These are phyloP conservation scores for Boletus edulis DNA, from an alignment of 768 basidiomycete species.

Conservation along the genomic window DNA sequence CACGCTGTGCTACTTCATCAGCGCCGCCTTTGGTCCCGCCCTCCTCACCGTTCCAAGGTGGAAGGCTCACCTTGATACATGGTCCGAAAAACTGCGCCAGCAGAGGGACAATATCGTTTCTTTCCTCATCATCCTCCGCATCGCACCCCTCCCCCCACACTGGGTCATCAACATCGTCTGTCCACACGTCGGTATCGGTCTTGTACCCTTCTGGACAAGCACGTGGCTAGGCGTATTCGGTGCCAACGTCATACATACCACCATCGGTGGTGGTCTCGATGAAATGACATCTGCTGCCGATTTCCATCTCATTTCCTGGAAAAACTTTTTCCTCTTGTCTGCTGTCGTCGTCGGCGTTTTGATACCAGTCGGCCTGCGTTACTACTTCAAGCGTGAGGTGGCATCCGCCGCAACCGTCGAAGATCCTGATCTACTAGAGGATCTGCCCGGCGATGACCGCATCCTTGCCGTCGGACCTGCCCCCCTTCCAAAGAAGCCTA, in stretches of 20 bases:
- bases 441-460: constrained; percentile 39
- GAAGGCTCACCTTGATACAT: constrained; percentile 77
- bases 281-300: constrained; percentile 94
- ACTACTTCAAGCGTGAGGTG: constrained; percentile 71
- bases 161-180: constrained; percentile 95
- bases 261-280: constrained; percentile 90
- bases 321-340: constrained; percentile 81
- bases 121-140: constrained; percentile 92
- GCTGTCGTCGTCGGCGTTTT: constrained; percentile 90
- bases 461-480: constrained; percentile 59
- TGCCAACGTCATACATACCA: constrained; percentile 90
- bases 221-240: constrained; percentile 91
- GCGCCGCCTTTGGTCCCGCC: constrained; percentile 89
- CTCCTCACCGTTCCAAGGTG: constrained; percentile 84
- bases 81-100: constrained; percentile 72
- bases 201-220: constrained; percentile 85
- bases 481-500: constrained; percentile 40
- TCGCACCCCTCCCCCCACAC: constrained; percentile 92
- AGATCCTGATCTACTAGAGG: constrained; percentile 33
- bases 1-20: constrained; percentile 88
- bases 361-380: constrained; percentile 87
- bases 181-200: constrained; percentile 86
- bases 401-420: constrained; percentile 38
- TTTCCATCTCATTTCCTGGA: constrained; percentile 91
- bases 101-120: constrained; percentile 86